Evolutionary conservation across 768 basidiomycete species (phyloP).

Genomic region (Collybia sp.): DNA sequence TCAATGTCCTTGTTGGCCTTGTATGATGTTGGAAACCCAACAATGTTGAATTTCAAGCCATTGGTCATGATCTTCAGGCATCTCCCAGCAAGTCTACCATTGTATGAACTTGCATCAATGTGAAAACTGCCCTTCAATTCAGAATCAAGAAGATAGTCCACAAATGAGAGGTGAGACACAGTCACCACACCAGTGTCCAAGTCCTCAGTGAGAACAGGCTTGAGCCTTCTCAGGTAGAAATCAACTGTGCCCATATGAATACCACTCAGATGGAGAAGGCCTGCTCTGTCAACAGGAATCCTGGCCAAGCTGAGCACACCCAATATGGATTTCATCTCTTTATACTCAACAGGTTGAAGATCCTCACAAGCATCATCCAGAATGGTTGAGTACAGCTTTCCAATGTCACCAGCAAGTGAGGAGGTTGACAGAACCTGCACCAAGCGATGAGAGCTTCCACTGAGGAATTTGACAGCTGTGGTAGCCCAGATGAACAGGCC

Average conservation of each 20-base stretch:
- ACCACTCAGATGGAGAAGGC: not conserved
- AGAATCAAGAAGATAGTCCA: not conserved
- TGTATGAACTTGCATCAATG: not conserved
- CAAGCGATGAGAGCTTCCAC: conserved; percentile 5
- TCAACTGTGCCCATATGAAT: too few species aligned
- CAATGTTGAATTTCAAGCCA: conserved; percentile 34
- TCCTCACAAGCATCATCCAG: not conserved
- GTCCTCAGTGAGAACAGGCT: not conserved
- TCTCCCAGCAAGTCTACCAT: not conserved
- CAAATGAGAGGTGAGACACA: not conserved
- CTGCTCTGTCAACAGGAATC: not conserved
- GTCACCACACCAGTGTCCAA: not conserved
- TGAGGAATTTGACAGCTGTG: conserved; percentile 14
- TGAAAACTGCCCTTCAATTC: not conserved
- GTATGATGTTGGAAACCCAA: conserved; percentile 27
- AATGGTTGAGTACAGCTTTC: not conserved
- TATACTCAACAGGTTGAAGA: not conserved
- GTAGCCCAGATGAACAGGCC: conserved; percentile 20
- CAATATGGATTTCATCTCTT: not conserved
- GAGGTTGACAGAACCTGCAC: not conserved
- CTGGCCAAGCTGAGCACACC: not conserved
- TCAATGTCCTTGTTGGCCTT: conserved; percentile 19
- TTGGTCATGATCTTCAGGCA: conserved; percentile 23
- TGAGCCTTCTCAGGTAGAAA: not conserved
- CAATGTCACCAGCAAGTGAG: not conserved